Evolutionary conservation across 345 rosid genomes (phyloP).

Genomic region (Lumnitzera littorea): DNA sequence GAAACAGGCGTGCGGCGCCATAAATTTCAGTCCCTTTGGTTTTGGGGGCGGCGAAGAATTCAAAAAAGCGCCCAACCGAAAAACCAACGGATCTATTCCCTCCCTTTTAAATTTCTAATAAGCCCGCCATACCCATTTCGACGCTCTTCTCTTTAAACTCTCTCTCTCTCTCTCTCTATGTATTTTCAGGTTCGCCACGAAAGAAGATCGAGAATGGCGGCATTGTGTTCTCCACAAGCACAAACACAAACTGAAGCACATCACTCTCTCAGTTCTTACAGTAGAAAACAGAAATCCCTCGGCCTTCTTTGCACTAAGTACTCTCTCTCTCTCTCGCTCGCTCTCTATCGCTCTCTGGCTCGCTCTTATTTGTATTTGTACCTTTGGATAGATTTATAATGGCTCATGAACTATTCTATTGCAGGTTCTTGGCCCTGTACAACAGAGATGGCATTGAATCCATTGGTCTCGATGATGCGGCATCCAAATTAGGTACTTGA

Average conservation of each 20-base stretch:
- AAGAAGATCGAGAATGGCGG: background rate
- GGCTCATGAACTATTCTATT: background rate
- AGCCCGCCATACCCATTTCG: conserved; percentile 14
- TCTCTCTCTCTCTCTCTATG: background rate
- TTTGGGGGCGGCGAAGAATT: too few relatives aligned
- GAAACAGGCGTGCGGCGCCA: too few relatives aligned
- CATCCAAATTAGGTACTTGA: conserved; percentile 51
- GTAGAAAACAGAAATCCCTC: conserved; percentile 84
- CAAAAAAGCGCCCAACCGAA: too few relatives aligned
- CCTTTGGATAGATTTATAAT: background rate
- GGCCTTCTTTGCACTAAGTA: conserved; percentile 91
- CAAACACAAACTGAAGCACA: conserved; percentile 10
- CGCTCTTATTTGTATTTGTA: background rate
- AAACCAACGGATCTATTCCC: conserved; percentile 4
- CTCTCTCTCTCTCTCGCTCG: background rate
- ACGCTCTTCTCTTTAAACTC: background rate
- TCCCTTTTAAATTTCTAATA: background rate
- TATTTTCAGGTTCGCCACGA: background rate
- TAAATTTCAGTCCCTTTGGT: too few relatives aligned
- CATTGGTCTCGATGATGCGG: conserved; percentile 85
- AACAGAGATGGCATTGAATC: conserved; percentile 54
- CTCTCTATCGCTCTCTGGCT: background rate
- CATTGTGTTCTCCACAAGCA: too few relatives aligned
- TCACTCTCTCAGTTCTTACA: conserved; percentile 48
- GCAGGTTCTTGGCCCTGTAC: conserved; percentile 71